Evolutionary conservation across 208 protist species (phyloP).

Genomic region (Acanthamoeba healyi): DNA sequence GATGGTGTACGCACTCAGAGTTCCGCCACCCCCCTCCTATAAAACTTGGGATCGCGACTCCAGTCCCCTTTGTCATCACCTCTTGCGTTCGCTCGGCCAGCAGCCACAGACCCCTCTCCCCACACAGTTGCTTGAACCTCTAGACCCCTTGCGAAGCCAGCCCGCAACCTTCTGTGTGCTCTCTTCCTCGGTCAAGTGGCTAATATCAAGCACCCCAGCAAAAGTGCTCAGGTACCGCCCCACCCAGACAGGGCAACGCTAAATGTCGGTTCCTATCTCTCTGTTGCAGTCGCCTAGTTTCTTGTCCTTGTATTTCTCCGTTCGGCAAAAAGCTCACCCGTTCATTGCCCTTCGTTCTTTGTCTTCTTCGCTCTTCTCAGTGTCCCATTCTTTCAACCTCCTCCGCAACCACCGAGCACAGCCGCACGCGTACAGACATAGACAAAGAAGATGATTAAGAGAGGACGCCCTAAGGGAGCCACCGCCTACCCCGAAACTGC

Average conservation of each 20-base stretch:
- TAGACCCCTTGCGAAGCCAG: too few species aligned
- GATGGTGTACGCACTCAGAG: background rate
- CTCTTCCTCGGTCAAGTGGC: too few species aligned
- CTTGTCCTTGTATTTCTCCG: background rate
- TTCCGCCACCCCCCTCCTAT: background rate
- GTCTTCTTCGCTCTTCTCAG: background rate
- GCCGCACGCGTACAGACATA: too few species aligned
- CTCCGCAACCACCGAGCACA: background rate
- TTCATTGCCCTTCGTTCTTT: background rate
- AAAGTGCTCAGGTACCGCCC: background rate
- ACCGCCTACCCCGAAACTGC: conserved; percentile 23
- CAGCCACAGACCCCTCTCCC: background rate
- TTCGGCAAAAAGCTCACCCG: background rate
- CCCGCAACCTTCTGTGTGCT: too few species aligned
- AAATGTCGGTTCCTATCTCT: background rate
- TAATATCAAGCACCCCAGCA: too few species aligned
- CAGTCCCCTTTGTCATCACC: background rate
- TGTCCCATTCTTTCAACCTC: too few species aligned
- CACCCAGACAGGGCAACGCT: background rate
- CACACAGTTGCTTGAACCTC: too few species aligned
- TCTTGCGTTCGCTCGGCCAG: background rate
- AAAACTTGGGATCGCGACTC: background rate
- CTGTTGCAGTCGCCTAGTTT: background rate
- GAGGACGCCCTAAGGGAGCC: conserved; percentile 33
- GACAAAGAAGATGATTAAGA: background rate